A percentile compares a stretch with the other conserved stretches of the same genome.
These are phyloP conservation scores for Raphanus sativus DNA, from an alignment of 345 rosid genomes.

Conservation along the genomic window DNA sequence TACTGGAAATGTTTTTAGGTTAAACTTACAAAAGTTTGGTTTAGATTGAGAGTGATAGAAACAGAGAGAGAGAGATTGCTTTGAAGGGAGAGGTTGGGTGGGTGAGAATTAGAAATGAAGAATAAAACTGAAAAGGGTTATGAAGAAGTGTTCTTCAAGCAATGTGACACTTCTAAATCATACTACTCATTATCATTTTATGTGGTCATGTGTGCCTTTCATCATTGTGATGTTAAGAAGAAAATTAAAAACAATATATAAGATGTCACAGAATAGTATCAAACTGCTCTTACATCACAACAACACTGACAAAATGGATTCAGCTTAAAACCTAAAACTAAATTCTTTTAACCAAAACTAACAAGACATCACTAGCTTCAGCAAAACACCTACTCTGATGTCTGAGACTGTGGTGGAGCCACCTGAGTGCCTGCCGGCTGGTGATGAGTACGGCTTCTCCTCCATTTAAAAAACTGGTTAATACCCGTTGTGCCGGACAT, in stretches of 20 bases:
- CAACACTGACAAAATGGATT: background rate
- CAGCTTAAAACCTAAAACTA: conserved; percentile 2
- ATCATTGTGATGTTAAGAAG: background rate
- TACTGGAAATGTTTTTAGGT: conserved; percentile 8
- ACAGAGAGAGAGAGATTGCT: conserved; percentile 25
- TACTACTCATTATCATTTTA: conserved; percentile 23
- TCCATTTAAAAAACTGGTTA: conserved; percentile 44
- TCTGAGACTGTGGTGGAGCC: conserved; percentile 21
- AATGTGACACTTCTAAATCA: conserved; percentile 27
- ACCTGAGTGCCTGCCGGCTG: conserved; percentile 14
- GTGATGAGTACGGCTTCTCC: conserved; percentile 31
- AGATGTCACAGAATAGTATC: background rate
- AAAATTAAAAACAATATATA: background rate
- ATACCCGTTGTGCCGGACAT: conserved; percentile 55
- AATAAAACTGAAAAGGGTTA: conserved; percentile 10
- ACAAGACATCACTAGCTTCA: conserved; percentile 17
- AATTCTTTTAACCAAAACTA: background rate
- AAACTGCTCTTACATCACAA: background rate
- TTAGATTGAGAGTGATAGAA: conserved; percentile 8
- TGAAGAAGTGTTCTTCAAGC: conserved; percentile 36
- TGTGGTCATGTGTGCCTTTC: background rate
- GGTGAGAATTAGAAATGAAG: conserved; percentile 36
- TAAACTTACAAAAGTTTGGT: conserved; percentile 3
- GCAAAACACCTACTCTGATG: conserved; percentile 11
- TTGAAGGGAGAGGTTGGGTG: conserved; percentile 37